phyloP scores from a whole-genome alignment of 495 filamentous ascomycete species.

The Astrocystis sublimbata region DNA sequence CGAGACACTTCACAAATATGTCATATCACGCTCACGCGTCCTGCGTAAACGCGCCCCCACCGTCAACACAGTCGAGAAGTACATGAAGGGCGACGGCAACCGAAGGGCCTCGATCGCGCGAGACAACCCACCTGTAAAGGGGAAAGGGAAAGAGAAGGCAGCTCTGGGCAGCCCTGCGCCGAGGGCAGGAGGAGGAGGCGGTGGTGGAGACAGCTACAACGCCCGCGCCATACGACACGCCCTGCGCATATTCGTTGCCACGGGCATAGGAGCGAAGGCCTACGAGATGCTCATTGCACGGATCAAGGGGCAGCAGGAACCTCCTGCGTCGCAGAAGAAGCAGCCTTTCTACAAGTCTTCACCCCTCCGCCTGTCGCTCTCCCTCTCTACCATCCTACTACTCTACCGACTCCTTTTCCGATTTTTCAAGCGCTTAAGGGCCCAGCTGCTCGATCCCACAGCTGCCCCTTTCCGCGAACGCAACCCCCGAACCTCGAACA shows the following conservation, averaged over 20 bases:
- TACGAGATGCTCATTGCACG: slow-evolving; percentile 60
- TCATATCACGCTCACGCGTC: slow-evolving; percentile 65
- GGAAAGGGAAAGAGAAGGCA: slow-evolving; percentile 27
- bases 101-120: slow-evolving; percentile 10
- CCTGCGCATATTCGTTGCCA: slow-evolving; percentile 72
- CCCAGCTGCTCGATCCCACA: slow-evolving; percentile 70
- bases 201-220: slow-evolving; percentile 66
- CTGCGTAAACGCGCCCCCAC: slow-evolving; percentile 63
- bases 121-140: slow-evolving; percentile 19
- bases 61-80: slow-evolving; percentile 48
- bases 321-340: slow-evolving; percentile 34
- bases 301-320: slow-evolving; percentile 32
- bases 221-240: slow-evolving; percentile 74
- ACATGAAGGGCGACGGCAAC: slow-evolving; percentile 42
- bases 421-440: slow-evolving; percentile 80
- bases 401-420: slow-evolving; percentile 87
- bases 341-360: slow-evolving; percentile 64
- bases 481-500: slow-evolving; percentile 71
- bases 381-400: slow-evolving; percentile 79
- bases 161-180: not conserved
- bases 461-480: slow-evolving; percentile 75
- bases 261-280: slow-evolving; percentile 67
- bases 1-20: slow-evolving; percentile 73
- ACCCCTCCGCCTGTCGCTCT: slow-evolving; percentile 74
- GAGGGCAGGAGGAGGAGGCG: slow-evolving; percentile 19